phyloP scores from a whole-genome alignment of 164 flowering plant genomes.

The Tetracentron sinense region DNA sequence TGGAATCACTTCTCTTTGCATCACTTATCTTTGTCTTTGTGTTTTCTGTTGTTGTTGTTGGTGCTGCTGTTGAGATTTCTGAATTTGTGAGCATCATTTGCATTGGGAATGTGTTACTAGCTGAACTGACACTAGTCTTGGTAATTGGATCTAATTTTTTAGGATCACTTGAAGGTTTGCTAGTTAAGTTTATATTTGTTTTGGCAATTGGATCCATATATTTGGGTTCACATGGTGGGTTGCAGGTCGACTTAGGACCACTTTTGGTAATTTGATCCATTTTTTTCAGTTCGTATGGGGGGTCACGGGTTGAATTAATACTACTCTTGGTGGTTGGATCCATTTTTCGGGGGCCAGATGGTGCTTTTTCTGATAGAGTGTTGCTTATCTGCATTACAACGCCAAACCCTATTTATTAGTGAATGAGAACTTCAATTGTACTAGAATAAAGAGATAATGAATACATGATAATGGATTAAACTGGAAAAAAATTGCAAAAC shows the following conservation, averaged over 20 bases:
- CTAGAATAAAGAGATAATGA: neutral
- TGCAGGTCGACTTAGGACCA: neutral
- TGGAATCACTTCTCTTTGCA: conserved; percentile 12
- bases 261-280: conserved; percentile 15
- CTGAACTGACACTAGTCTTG: neutral
- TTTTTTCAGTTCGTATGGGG: conserved; percentile 9
- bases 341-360: conserved; percentile 15
- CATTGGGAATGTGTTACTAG: neutral
- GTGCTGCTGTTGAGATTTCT: conserved; percentile 12
- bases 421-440: neutral
- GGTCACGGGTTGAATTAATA: neutral
- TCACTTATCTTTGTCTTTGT: conserved; percentile 19
- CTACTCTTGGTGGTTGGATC: conserved; percentile 10
- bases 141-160: conserved; percentile 17
- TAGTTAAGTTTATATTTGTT: conserved; percentile 2
- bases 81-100: conserved; percentile 11
- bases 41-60: conserved; percentile 2
- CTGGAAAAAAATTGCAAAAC: too few species aligned
- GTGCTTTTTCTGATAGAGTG: conserved; percentile 19
- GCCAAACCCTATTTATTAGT: neutral
- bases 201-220: conserved; percentile 12
- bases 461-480: too few species aligned
- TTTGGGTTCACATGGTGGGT: neutral
- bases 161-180: conserved; percentile 10
- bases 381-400: conserved; percentile 26